phyloP scores from a whole-genome alignment of 2,329 filamentous ascomycete genomes.

The Diaporthe vaccinii region DNA sequence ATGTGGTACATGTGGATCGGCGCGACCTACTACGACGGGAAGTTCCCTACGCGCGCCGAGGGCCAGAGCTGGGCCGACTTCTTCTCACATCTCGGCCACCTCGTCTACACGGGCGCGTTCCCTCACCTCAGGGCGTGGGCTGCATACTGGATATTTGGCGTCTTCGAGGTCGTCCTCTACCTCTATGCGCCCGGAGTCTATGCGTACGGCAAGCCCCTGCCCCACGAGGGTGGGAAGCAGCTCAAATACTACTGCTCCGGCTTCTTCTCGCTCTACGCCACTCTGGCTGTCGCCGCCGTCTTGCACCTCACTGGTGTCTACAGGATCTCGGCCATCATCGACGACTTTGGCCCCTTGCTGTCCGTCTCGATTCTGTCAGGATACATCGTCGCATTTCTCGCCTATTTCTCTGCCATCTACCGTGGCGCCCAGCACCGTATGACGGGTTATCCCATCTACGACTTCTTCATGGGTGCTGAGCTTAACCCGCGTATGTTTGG shows the following conservation, averaged over 20 bases:
- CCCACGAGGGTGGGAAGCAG: conserved; percentile 86
- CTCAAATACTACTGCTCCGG: conserved; percentile 96
- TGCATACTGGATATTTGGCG: conserved; percentile 95
- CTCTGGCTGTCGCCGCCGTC: conserved; percentile 76
- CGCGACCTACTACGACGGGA: conserved; percentile 90
- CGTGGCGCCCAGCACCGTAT: conserved; percentile 92
- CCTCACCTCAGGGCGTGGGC: conserved; percentile 86
- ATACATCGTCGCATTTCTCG: conserved; percentile 84
- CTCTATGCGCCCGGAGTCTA: conserved; percentile 88
- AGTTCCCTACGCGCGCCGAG: conserved; percentile 76
- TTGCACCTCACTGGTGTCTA: conserved; percentile 89
- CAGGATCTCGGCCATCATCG: conserved; percentile 90
- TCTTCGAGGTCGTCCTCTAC: conserved; percentile 88
- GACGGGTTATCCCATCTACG: conserved; percentile 85
- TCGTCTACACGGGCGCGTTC: conserved; percentile 88
- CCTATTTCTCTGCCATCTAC: conserved; percentile 86
- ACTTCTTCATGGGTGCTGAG: conserved; percentile 93
- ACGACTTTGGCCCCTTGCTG: conserved; percentile 94
- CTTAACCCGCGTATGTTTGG: conserved; percentile 89
- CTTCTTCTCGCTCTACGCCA: conserved; percentile 88
- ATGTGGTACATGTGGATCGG: conserved; percentile 99
- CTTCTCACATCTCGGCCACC: conserved; percentile 74
- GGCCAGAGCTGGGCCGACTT: conserved; percentile 81
- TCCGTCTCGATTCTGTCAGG: conserved; percentile 94
- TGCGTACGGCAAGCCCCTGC: conserved; percentile 88